A percentile compares a stretch with the other conserved stretches of the same genome.
Evolutionary conservation across 1,139 yeast species (phyloP).

Genomic region (Sugiyamaella paludigena): DNA sequence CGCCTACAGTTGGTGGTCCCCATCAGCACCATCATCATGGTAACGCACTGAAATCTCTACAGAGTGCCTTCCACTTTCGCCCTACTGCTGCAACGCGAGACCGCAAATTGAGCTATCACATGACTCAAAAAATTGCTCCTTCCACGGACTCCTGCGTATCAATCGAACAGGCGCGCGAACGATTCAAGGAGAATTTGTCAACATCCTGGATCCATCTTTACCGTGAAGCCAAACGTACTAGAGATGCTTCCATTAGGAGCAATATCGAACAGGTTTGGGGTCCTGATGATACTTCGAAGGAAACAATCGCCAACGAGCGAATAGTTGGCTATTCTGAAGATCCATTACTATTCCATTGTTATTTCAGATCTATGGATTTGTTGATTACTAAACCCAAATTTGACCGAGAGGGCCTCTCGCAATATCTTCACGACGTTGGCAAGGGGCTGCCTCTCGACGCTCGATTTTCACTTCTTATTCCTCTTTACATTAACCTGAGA

Average conservation of each 20-base stretch:
- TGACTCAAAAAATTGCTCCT: conserved; percentile 26
- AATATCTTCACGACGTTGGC: conserved; percentile 68
- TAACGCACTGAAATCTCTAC: conserved; percentile 10
- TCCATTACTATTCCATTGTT: conserved; percentile 64
- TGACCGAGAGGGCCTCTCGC: conserved; percentile 50
- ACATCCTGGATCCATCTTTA: conserved; percentile 64
- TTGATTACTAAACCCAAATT: conserved; percentile 55
- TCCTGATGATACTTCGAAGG: conserved; percentile 41
- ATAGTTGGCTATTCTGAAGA: conserved; percentile 57
- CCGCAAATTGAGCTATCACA: conserved; percentile 18
- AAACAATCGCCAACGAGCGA: conserved; percentile 49
- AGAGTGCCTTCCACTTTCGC: conserved; percentile 18
- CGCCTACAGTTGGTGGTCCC: neutral
- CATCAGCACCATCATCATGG: neutral
- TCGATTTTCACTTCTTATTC: conserved; percentile 64
- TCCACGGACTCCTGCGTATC: conserved; percentile 29
- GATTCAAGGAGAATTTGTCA: conserved; percentile 49
- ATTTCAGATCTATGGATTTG: conserved; percentile 58
- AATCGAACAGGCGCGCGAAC: conserved; percentile 37
- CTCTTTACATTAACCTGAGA: conserved; percentile 51
- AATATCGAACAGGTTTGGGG: conserved; percentile 57
- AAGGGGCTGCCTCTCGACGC: conserved; percentile 79
- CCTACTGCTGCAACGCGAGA: conserved; percentile 3
- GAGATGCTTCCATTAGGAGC: conserved; percentile 46
- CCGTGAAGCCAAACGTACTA: conserved; percentile 27